Conservation (phyloP, 2,329 filamentous ascomycete genomes). For the Fusarium sp. region DNA sequence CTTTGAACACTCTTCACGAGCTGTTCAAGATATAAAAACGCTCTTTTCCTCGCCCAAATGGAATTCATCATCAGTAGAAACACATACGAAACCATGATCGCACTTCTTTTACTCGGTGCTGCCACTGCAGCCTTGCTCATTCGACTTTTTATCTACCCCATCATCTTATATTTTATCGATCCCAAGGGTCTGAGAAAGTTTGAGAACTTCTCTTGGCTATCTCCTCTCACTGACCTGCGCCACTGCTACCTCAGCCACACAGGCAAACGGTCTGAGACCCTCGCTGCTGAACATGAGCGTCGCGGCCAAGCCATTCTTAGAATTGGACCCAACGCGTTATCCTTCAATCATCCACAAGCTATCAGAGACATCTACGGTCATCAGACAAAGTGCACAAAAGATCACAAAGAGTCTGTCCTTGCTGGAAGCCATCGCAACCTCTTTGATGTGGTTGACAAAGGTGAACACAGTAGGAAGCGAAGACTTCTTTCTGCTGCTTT, state of each 20-base stretch:
- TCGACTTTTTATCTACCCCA: conserved; percentile 34
- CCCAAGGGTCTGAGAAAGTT: conserved; percentile 45
- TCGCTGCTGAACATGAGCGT: conserved; percentile 59
- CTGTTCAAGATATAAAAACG: too few relatives aligned
- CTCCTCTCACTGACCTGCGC: conserved; percentile 38
- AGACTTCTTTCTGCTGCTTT: conserved; percentile 63
- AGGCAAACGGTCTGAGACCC: conserved; percentile 57
- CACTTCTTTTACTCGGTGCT: conserved; percentile 12
- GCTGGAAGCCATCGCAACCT: conserved; percentile 63
- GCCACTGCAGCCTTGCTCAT: conserved; percentile 2
- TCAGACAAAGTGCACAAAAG: conserved; percentile 62
- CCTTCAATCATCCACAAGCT: conserved; percentile 36
- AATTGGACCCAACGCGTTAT: conserved; percentile 44
- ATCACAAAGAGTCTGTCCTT: conserved; percentile 56
- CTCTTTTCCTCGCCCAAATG: too few relatives aligned
- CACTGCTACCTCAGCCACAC: conserved; percentile 39
- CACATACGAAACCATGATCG: not conserved
- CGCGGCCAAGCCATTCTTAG: conserved; percentile 46
- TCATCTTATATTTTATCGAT: conserved; percentile 50
- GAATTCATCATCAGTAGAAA: too few relatives aligned
- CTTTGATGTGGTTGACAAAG: conserved; percentile 63
- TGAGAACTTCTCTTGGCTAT: conserved; percentile 32
- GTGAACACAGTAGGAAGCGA: conserved; percentile 63
- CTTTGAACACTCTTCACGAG: too few relatives aligned
- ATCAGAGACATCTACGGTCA: conserved; percentile 56